Conservation (phyloP, 345 rosid genomes). For the Gossypium mustelinum region DNA sequence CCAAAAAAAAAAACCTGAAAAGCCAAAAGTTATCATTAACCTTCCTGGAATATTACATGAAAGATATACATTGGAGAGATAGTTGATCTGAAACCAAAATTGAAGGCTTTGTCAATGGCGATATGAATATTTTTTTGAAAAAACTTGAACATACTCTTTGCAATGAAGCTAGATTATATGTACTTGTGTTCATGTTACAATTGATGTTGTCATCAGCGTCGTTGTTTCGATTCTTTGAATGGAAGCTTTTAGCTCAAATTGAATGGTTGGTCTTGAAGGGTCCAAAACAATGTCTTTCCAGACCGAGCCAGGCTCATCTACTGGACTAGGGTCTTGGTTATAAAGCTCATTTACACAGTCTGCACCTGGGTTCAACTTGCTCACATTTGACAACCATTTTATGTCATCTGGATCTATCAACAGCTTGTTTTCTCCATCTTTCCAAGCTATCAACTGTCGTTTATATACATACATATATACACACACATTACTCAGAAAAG, state of each 20-base stretch:
- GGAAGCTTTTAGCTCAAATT: constrained; percentile 36
- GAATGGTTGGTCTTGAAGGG: constrained; percentile 43
- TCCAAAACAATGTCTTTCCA: constrained; percentile 58
- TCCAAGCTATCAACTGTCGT: constrained; percentile 77
- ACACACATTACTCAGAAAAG: no score
- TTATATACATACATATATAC: background rate
- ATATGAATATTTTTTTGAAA: no score
- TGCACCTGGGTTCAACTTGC: constrained; percentile 49
- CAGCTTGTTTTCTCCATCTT: constrained; percentile 56
- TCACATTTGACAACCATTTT: constrained; percentile 42
- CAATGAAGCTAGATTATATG: background rate
- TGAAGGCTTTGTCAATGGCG: background rate
- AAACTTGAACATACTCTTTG: no score
- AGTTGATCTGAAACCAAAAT: background rate
- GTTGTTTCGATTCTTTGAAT: constrained; percentile 41
- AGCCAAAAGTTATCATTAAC: no score
- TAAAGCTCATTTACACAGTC: constrained; percentile 62
- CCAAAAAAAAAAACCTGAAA: no score
- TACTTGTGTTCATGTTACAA: background rate
- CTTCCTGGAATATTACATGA: no score
- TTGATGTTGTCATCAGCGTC: background rate
- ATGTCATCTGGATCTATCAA: constrained; percentile 63
- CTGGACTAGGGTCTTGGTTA: constrained; percentile 31
- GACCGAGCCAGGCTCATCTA: constrained; percentile 47
- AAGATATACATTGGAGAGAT: no score